Evolutionary conservation across 352 stramenopile species (phyloP).

Genomic region (Globisporangium sylvaticum): DNA sequence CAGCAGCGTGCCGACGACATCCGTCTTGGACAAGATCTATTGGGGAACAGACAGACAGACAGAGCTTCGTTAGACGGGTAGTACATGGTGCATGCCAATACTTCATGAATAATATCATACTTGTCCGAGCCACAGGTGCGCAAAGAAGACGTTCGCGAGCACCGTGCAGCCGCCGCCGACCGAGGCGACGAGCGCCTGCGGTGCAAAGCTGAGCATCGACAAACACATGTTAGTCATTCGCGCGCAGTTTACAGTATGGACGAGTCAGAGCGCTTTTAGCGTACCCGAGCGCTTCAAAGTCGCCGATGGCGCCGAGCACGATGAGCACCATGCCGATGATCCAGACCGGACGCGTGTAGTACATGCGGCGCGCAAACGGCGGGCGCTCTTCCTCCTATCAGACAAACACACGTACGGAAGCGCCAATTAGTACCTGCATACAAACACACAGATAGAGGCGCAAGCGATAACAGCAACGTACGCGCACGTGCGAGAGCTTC

Average conservation of each 20-base stretch:
- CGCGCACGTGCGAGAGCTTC: constrained; percentile 80
- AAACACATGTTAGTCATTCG: too few species aligned
- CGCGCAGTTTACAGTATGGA: too few species aligned
- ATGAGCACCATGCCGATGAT: constrained; percentile 79
- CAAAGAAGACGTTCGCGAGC: constrained; percentile 88
- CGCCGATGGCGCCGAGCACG: constrained; percentile 72
- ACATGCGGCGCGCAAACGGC: constrained; percentile 57
- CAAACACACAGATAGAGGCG: neutral
- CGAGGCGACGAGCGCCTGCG: constrained; percentile 81
- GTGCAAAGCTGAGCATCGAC: constrained; percentile 71
- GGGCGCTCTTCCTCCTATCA: constrained; percentile 62
- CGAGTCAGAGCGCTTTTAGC: too few species aligned
- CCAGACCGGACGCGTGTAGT: constrained; percentile 84
- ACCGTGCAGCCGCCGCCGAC: constrained; percentile 85
- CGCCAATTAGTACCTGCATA: too few species aligned
- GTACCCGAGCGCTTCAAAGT: constrained; percentile 83
- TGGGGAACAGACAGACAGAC: neutral
- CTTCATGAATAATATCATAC: constrained; percentile 11
- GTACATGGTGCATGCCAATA: neutral
- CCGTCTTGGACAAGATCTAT: constrained; percentile 55
- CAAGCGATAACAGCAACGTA: constrained; percentile 21
- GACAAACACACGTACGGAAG: constrained; percentile 6
- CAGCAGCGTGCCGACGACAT: constrained; percentile 65
- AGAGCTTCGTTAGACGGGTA: neutral
- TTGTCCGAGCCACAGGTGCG: constrained; percentile 81